Conservation (phyloP, 1,139 yeast genomes). For the Debaryomyces fabryi region DNA sequence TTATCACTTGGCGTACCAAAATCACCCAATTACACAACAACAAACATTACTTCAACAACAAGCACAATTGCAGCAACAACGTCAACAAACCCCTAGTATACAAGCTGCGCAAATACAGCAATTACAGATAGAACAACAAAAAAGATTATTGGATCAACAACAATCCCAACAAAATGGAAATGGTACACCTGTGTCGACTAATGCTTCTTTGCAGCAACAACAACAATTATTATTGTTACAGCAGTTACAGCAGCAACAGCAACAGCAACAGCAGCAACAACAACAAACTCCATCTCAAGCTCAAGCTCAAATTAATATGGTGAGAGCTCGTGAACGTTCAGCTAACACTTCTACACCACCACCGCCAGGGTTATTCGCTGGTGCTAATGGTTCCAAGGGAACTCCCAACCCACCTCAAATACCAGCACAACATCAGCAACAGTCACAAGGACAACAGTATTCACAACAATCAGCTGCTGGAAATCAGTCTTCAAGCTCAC, state of each 20-base stretch:
- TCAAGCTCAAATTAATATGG: slow-evolving; percentile 34
- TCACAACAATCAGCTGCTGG: slow-evolving; percentile 23
- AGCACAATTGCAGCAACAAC: slow-evolving; percentile 31
- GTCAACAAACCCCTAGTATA: slow-evolving; percentile 23
- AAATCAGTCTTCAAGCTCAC: slow-evolving; percentile 56
- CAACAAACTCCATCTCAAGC: slow-evolving; percentile 19
- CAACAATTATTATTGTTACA: slow-evolving; percentile 22
- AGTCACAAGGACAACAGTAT: slow-evolving; percentile 16
- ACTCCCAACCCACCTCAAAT: slow-evolving; percentile 1
- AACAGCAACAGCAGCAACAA: slow-evolving; percentile 18
- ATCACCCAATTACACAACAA: slow-evolving; percentile 49
- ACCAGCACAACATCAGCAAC: slow-evolving; percentile 11
- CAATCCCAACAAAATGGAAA: slow-evolving; percentile 13
- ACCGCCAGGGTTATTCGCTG: slow-evolving; percentile 43
- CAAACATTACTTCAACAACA: slow-evolving; percentile 38
- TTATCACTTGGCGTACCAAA: slow-evolving; percentile 51
- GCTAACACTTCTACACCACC: slow-evolving; percentile 44
- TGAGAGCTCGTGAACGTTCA: slow-evolving; percentile 35
- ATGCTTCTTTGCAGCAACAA: slow-evolving; percentile 18
- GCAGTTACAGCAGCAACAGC: slow-evolving; percentile 22
- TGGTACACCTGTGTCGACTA: slow-evolving; percentile 7
- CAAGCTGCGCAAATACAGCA: slow-evolving; percentile 31
- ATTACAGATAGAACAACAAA: slow-evolving; percentile 32
- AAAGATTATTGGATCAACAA: slow-evolving; percentile 25
- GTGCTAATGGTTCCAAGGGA: slow-evolving; percentile 14